These are phyloP conservation scores for Botrytis aclada DNA, from an alignment of 2,329 filamentous ascomycete genomes.

Conservation along the genomic window DNA sequence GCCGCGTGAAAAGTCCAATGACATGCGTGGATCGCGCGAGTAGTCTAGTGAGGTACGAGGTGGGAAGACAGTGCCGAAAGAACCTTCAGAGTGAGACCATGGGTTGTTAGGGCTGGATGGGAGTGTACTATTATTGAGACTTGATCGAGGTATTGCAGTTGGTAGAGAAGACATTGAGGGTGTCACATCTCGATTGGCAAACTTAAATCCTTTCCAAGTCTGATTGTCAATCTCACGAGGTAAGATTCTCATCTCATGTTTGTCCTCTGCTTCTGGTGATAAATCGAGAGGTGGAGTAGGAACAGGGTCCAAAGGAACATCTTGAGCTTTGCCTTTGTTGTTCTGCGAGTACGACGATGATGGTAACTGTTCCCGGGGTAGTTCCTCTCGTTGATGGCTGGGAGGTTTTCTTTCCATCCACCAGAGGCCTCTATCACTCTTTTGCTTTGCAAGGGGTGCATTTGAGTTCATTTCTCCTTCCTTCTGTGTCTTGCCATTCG, in stretches of 20 bases:
- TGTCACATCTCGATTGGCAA: constrained; percentile 11
- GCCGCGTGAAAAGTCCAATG: background rate
- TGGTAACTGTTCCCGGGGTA: background rate
- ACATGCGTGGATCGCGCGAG: background rate
- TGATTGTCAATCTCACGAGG: constrained; percentile 11
- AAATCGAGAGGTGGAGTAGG: constrained; percentile 1
- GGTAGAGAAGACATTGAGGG: constrained; percentile 18
- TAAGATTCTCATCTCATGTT: background rate
- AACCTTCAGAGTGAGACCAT: constrained; percentile 14
- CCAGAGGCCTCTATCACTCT: constrained; percentile 18
- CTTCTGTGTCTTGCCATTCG: background rate
- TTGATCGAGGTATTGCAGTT: constrained; percentile 18
- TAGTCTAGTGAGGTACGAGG: background rate
- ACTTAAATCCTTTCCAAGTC: constrained; percentile 5
- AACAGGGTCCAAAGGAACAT: background rate
- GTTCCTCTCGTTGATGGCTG: constrained; percentile 3
- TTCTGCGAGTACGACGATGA: constrained; percentile 3
- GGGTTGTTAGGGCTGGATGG: constrained; percentile 6
- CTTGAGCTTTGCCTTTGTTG: constrained; percentile 2
- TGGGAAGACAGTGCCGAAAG: constrained; percentile 3
- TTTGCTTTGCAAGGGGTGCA: constrained; percentile 7
- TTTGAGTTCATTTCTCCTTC: background rate
- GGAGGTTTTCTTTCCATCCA: constrained; percentile 17
- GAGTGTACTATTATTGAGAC: constrained; percentile 13
- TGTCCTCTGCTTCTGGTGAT: background rate